Evolutionary conservation across 148 eudicot species (phyloP).

Genomic region (Diospyros kaki): DNA sequence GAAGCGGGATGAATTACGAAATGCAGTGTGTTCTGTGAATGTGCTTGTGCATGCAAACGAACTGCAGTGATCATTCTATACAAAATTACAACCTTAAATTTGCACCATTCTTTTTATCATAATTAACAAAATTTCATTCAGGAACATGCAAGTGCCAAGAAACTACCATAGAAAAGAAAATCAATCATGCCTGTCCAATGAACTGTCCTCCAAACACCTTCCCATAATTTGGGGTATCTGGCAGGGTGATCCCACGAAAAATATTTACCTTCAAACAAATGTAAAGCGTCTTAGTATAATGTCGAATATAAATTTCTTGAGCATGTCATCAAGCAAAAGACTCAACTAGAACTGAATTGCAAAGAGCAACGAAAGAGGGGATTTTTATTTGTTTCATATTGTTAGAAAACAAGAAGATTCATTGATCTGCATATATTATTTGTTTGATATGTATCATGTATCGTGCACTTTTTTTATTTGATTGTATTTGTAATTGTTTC

Average conservation of each 20-base stretch:
- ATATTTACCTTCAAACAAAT: slow-evolving; percentile 48
- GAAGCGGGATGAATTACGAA: neutral
- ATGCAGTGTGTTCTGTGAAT: neutral
- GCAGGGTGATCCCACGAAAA: slow-evolving; percentile 73
- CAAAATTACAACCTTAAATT: too few relatives aligned
- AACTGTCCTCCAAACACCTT: slow-evolving; percentile 87
- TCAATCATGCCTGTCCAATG: slow-evolving; percentile 70
- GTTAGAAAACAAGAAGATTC: too few relatives aligned
- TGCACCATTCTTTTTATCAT: neutral
- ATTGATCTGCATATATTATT: too few relatives aligned
- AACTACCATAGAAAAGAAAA: neutral
- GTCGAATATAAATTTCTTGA: too few relatives aligned
- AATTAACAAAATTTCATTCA: neutral
- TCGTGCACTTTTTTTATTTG: too few relatives aligned
- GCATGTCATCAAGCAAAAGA: too few relatives aligned
- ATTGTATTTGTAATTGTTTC: too few relatives aligned
- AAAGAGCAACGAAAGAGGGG: too few relatives aligned
- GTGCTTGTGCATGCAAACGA: neutral
- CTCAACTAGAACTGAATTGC: too few relatives aligned
- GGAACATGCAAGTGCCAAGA: neutral
- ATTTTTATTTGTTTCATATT: too few relatives aligned
- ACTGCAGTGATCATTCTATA: neutral
- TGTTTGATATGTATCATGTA: too few relatives aligned
- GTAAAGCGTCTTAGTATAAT: neutral
- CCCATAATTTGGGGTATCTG: slow-evolving; percentile 61